phyloP scores from a whole-genome alignment of 305 asterid genomes.

The Coffea humblotiana region DNA sequence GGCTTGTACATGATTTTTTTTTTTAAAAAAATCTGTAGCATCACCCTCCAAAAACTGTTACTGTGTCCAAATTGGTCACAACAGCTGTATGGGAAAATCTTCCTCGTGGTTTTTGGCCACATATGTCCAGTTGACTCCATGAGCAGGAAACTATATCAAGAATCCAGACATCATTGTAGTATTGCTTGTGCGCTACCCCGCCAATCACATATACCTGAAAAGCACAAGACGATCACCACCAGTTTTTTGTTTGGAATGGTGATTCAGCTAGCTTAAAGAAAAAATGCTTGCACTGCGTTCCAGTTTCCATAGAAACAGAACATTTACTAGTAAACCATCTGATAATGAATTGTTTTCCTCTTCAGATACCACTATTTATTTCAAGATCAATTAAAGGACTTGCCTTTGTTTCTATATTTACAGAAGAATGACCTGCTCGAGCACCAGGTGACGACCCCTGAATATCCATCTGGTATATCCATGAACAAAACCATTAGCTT shows the following conservation, averaged over 20 bases:
- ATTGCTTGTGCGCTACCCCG: slow-evolving; percentile 86
- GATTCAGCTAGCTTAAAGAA: not conserved
- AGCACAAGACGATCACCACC: not conserved
- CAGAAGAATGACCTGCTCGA: slow-evolving; percentile 92
- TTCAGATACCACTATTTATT: not conserved
- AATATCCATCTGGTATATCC: slow-evolving; percentile 45
- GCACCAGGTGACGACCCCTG: slow-evolving; percentile 62
- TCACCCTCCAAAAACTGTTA: slow-evolving; percentile 89
- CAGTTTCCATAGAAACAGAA: not conserved
- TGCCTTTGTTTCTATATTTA: slow-evolving; percentile 81
- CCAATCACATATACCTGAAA: slow-evolving; percentile 75
- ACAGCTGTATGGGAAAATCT: slow-evolving; percentile 91
- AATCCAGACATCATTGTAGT: slow-evolving; percentile 81
- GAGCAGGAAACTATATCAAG: slow-evolving; percentile 57
- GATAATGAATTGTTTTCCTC: not conserved
- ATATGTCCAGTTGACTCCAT: slow-evolving; percentile 63
- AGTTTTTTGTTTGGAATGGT: not conserved
- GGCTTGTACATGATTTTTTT: not conserved
- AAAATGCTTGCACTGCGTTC: not conserved
- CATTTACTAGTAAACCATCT: not conserved
- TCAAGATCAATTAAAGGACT: slow-evolving; percentile 19
- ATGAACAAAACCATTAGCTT: not conserved
- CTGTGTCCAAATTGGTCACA: slow-evolving; percentile 43
- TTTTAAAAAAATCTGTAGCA: slow-evolving; percentile 2
- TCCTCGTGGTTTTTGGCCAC: slow-evolving; percentile 68